Conservation (phyloP, 345 rosid species). For the Lumnitzera racemosa region DNA sequence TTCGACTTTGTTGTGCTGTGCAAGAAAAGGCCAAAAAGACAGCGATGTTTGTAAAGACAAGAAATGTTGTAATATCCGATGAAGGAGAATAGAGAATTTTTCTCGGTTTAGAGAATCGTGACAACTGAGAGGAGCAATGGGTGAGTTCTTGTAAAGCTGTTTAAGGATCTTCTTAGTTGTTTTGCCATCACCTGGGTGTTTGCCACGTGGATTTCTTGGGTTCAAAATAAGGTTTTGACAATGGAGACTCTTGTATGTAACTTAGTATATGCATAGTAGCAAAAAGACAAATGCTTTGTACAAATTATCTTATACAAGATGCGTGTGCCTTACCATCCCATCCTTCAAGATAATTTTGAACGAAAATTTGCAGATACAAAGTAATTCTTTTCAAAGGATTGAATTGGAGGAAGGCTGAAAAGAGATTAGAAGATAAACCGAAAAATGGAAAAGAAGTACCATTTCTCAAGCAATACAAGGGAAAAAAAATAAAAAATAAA, state of each 20-base stretch:
- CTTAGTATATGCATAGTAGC: not conserved
- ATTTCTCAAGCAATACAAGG: too few species aligned
- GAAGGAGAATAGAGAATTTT: not conserved
- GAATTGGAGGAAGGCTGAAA: too few species aligned
- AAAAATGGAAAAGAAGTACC: too few species aligned
- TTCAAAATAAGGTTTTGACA: not conserved
- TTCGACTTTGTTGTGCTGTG: not conserved
- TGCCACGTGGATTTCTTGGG: slow-evolving; percentile 22
- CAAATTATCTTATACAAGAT: slow-evolving; percentile 2
- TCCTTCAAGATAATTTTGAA: not conserved
- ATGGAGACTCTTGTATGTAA: not conserved
- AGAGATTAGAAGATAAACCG: too few species aligned
- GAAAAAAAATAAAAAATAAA: too few species aligned
- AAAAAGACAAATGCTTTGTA: slow-evolving; percentile 11
- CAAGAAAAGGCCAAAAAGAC: slow-evolving; percentile 20
- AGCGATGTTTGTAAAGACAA: slow-evolving; percentile 20
- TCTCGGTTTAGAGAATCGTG: not conserved
- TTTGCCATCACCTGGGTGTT: slow-evolving; percentile 11
- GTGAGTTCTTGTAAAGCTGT: not conserved
- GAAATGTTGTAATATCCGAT: slow-evolving; percentile 33
- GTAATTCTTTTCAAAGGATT: slow-evolving; percentile 14
- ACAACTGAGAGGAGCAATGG: slow-evolving; percentile 7
- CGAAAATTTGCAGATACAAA: slow-evolving; percentile 14
- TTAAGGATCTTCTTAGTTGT: slow-evolving; percentile 7
- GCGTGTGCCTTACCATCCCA: slow-evolving; percentile 29